Conservation (phyloP, 352 stramenopile genomes). For the Globisporangium okanoganense region DNA sequence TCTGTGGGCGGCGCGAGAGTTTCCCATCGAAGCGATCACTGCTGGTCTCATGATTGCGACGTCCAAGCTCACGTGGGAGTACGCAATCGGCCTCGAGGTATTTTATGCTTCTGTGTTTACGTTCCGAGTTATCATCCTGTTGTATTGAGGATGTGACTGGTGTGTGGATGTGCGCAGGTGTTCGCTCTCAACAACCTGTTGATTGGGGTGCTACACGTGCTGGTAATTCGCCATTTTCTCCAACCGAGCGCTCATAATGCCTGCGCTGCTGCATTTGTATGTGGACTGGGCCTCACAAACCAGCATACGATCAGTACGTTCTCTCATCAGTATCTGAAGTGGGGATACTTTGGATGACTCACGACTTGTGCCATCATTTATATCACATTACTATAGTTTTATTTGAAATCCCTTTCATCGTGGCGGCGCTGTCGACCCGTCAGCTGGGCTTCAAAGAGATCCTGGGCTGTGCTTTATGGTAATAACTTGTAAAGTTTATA, state of each 20-base stretch:
- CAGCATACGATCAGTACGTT: slow-evolving; percentile 86
- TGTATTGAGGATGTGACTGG: neutral
- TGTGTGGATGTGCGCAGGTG: slow-evolving; percentile 53
- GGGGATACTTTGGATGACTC: neutral
- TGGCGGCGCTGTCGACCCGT: slow-evolving; percentile 41
- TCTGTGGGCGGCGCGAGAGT: slow-evolving; percentile 16
- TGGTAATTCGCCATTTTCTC: slow-evolving; percentile 35
- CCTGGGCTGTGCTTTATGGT: slow-evolving; percentile 23
- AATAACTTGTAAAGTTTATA: neutral
- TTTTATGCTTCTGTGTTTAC: neutral
- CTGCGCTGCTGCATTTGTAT: slow-evolving; percentile 73
- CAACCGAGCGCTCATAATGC: slow-evolving; percentile 18
- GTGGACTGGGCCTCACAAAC: slow-evolving; percentile 88
- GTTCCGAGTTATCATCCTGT: too few relatives aligned
- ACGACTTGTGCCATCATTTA: neutral
- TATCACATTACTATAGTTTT: slow-evolving; percentile 71
- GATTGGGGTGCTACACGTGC: slow-evolving; percentile 62
- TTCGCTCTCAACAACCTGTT: slow-evolving; percentile 95
- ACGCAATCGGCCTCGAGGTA: slow-evolving; percentile 67
- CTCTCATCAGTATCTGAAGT: neutral
- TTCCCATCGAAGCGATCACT: slow-evolving; percentile 23
- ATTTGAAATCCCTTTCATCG: slow-evolving; percentile 79
- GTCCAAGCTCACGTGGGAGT: slow-evolving; percentile 89
- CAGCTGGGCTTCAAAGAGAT: slow-evolving; percentile 19
- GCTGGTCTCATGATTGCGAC: slow-evolving; percentile 63